Evolutionary conservation across 2,329 filamentous ascomycete genomes (phyloP), one percentile per base, ranked within the genome.

Genomic region (Curvularia sp.): DNA sequence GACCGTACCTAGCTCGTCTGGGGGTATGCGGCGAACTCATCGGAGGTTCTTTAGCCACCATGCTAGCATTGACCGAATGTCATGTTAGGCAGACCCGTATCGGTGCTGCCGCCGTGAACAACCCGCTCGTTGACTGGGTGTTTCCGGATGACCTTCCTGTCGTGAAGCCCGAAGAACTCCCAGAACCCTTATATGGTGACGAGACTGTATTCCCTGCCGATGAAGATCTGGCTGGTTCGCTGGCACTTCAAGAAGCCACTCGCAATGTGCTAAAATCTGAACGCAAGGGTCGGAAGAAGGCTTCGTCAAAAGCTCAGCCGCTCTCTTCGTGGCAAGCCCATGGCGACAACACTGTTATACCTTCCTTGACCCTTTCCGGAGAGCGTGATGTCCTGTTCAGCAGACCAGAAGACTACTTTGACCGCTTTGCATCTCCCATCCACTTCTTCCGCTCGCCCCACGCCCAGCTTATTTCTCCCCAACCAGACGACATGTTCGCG

Each of bases 41-140:
- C 7, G 82, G 82, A 8, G 82, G 79, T 46, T 75, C 78, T 15
- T 75, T 84, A 6, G 82, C 82, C 8, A 77, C 79, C 2, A 80
- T 80, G 74, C 75, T 84, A 4, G 81, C 80, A 1, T 62, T 84
- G 69, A 84, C 82, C 9, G 82, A 84, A 67, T 83, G 80, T 59
- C 75, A 74, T 18, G 55, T 71, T 9, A 76, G 77, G n/a, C 65
- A 70, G 30, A 74, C 71, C 26, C 74, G 79, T 10, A 75, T 84
- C 30, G 70, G 68, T n/a, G 80, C 81, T 26, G 79, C 79, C 6
- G 79, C 80, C 3, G 66, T 83, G 13, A 81, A 79, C 61, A 81
- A 80, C 42, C 81, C 82, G 7, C 72, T 84, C 6, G 70, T 78
- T 10, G 80, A 84, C 61, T 84, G 82, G 82, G 71, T 80, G 2